Evolutionary conservation across 2,329 filamentous ascomycete species (phyloP).

Genomic region (Colletotrichum cuscutae): DNA sequence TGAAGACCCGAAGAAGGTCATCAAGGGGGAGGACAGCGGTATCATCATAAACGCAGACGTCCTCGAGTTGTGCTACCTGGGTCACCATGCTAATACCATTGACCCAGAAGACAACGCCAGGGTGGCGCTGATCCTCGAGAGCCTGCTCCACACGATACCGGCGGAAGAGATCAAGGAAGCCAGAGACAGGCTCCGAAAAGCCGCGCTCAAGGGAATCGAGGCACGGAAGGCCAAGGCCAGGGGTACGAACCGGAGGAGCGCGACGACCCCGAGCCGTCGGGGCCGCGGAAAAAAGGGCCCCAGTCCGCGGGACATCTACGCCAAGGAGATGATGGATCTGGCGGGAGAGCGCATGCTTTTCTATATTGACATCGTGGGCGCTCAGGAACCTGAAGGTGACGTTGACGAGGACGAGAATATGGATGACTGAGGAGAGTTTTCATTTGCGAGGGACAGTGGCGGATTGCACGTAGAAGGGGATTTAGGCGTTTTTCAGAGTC

Average conservation of each 20-base stretch:
- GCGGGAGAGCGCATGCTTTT: slow-evolving; percentile 55
- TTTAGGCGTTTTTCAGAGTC: too few relatives aligned
- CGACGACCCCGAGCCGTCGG: slow-evolving; percentile 37
- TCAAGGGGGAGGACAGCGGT: slow-evolving; percentile 43
- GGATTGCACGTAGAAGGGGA: too few relatives aligned
- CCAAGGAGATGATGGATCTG: slow-evolving; percentile 53
- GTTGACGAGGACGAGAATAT: slow-evolving; percentile 9
- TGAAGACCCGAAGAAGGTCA: slow-evolving; percentile 53
- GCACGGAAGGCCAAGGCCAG: slow-evolving; percentile 60
- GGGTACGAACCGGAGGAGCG: slow-evolving; percentile 46
- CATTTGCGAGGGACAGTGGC: too few relatives aligned
- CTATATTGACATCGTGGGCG: slow-evolving; percentile 31
- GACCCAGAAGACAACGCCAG: slow-evolving; percentile 76
- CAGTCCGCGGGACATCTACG: slow-evolving; percentile 52
- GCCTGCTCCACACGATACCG: slow-evolving; percentile 66
- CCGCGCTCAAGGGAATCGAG: slow-evolving; percentile 57
- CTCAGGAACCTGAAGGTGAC: neutral
- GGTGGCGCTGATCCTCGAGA: slow-evolving; percentile 75
- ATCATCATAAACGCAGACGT: slow-evolving; percentile 57
- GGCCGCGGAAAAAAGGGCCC: slow-evolving; percentile 36
- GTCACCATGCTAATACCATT: slow-evolving; percentile 70
- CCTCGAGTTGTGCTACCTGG: slow-evolving; percentile 70
- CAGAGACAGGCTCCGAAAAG: slow-evolving; percentile 48
- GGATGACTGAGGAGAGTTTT: slow-evolving; percentile 9
- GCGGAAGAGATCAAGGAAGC: slow-evolving; percentile 46